These are phyloP conservation scores for Spirogloea muscicola DNA, from an alignment of 139 green algal genomes.

Conservation along the genomic window DNA sequence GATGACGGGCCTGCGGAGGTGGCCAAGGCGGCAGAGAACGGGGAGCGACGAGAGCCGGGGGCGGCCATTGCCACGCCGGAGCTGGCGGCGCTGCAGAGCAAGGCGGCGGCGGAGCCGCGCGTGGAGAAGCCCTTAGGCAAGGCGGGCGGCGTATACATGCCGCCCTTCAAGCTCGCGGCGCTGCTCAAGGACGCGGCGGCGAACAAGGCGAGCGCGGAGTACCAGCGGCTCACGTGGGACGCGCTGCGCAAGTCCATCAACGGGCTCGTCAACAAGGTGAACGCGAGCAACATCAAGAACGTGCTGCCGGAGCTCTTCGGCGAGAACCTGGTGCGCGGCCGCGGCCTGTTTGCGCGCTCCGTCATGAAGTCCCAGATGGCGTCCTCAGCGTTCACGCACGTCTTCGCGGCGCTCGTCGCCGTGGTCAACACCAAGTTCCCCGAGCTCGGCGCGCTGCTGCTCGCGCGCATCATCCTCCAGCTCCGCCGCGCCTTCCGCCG, in stretches of 20 bases:
- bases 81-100: too few relatives aligned
- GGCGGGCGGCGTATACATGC: conserved; percentile 91
- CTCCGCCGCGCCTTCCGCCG: conserved; percentile 89
- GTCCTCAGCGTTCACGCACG: conserved; percentile 76
- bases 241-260: conserved; percentile 86
- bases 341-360: conserved; percentile 77
- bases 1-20: too few relatives aligned
- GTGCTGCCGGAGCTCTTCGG: conserved; percentile 90
- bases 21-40: too few relatives aligned
- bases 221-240: conserved; percentile 90
- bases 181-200: conserved; percentile 75
- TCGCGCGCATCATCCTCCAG: conserved; percentile 60
- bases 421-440: conserved; percentile 98
- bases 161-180: conserved; percentile 91
- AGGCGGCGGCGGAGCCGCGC: too few relatives aligned
- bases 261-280: conserved; percentile 97
- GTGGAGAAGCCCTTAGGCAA: conserved; percentile 48
- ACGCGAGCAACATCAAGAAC: conserved; percentile 86
- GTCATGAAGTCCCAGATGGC: conserved; percentile 94
- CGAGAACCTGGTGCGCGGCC: conserved; percentile 86
- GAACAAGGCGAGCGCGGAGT: conserved; percentile 64
- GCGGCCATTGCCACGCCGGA: too few relatives aligned
- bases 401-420: conserved; percentile 85
- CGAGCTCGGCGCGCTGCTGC: conserved; percentile 53
- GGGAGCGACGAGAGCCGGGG: too few relatives aligned